phyloP scores from a whole-genome alignment of 805 yeast genomes.

The Saturnispora halmiae region DNA sequence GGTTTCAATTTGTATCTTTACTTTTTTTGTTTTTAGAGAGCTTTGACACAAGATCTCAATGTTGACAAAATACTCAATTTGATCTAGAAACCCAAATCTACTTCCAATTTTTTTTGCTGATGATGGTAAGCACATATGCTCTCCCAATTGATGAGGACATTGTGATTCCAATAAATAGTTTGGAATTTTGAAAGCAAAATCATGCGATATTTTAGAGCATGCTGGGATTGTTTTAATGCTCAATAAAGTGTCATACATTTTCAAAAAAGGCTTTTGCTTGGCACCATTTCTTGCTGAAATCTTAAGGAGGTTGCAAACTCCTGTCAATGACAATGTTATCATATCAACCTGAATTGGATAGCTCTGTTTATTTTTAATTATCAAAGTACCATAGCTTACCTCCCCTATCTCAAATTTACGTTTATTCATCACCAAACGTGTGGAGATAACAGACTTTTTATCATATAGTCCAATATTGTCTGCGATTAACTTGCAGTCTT shows the following conservation, averaged over 20 bases:
- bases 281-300: not conserved
- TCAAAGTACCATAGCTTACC: slow-evolving; percentile 46
- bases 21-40: no score
- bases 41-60: no score
- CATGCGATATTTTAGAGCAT: not conserved
- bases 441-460: no score
- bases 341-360: slow-evolving; percentile 11
- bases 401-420: slow-evolving; percentile 57
- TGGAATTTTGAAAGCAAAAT: slow-evolving; percentile 48
- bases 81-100: slow-evolving; percentile 30
- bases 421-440: slow-evolving; percentile 32
- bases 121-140: slow-evolving; percentile 33
- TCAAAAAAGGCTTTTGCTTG: slow-evolving; percentile 19
- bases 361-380: slow-evolving; percentile 33
- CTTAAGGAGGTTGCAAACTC: not conserved
- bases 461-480: no score
- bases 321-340: slow-evolving; percentile 29
- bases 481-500: no score
- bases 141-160: slow-evolving; percentile 35
- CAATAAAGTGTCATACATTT: slow-evolving; percentile 28
- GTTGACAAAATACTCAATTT: slow-evolving; percentile 43
- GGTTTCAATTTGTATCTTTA: no score
- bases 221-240: not conserved
- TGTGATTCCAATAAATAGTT: slow-evolving; percentile 40
- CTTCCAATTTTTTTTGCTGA: slow-evolving; percentile 29